Evolutionary conservation across 768 basidiomycete species (phyloP), one percentile per base, ranked within the genome.

Genomic region (Cyclocybe cylindracea): DNA sequence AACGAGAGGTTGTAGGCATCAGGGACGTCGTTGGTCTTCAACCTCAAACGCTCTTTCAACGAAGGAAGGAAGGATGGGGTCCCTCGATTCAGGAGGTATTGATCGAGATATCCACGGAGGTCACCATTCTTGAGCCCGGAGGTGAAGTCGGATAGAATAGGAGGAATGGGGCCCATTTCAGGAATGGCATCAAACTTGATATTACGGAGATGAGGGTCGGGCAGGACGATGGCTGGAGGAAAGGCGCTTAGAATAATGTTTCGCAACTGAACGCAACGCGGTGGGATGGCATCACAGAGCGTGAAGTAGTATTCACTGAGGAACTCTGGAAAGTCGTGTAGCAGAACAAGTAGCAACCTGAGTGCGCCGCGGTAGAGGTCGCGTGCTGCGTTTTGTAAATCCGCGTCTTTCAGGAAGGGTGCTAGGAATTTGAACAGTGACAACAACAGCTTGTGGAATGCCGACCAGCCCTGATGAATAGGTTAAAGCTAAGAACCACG

Each of bases 321-420:
- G 78, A 98, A 98, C 55, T 98, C 97, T 45, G 97, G 97, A 78
- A 98, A 98, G 71, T 98, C 97, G 70, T 99, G 95, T 14, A 99
- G 84, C 46, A 99, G 86, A 51, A 98, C 94, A 42, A 99, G 82
- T 43, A 99, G 84, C 31, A 99, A 80, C 34, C 95, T 85, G 41
- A 97, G 77, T 16, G 94, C 83, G 16, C 94, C 97, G 39, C 91
- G 86, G 75, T 95, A 98, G 39, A 99, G 80, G 56, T 92, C 89
- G 39, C 89, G 82, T 16, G 89, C 87, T 4, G 94, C 86, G 18
- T 82, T 78, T 57, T 89, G 84, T 39, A 98, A 79, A 58, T 91
- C 85, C 10, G 87, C 84, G 32, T 87, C 82, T 62, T 86, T 89
- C 61, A 99, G 77, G 79, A 98, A 96, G 2, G 94, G 94, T 2